These are phyloP conservation scores for Samsoniella hepiali DNA, from an alignment of 2,329 filamentous ascomycete genomes.

Conservation along the genomic window DNA sequence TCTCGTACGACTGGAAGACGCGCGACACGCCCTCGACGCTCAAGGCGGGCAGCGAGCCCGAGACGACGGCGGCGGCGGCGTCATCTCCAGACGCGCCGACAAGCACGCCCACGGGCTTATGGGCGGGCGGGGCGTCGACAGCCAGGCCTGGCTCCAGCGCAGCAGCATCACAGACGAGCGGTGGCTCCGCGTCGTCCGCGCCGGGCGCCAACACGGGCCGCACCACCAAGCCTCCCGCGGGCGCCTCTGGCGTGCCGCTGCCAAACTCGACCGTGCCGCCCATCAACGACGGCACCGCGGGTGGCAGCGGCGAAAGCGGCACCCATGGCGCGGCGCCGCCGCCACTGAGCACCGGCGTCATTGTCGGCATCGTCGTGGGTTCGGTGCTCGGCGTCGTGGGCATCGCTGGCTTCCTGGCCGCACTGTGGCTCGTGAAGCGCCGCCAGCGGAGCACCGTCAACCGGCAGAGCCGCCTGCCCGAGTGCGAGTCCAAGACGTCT, in stretches of 20 bases:
- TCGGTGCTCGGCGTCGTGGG: background rate
- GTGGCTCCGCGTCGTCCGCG: background rate
- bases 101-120: background rate
- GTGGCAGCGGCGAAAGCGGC: background rate
- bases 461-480: background rate
- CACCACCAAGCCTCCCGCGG: background rate
- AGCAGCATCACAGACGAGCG: background rate
- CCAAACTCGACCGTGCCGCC: background rate
- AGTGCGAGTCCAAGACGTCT: background rate
- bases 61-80: background rate
- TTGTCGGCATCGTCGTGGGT: background rate
- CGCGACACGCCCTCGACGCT: background rate
- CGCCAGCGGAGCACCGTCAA: background rate
- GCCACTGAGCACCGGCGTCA: background rate
- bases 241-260: background rate
- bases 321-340: background rate
- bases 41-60: background rate
- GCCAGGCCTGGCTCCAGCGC: background rate
- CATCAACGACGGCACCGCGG: background rate
- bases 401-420: background rate
- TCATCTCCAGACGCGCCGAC: background rate
- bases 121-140: background rate
- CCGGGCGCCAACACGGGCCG: background rate
- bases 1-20: constrained; percentile 5
- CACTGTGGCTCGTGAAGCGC: background rate